phyloP scores from a whole-genome alignment of 140 eudicot genomes.

The Anethum foeniculum region DNA sequence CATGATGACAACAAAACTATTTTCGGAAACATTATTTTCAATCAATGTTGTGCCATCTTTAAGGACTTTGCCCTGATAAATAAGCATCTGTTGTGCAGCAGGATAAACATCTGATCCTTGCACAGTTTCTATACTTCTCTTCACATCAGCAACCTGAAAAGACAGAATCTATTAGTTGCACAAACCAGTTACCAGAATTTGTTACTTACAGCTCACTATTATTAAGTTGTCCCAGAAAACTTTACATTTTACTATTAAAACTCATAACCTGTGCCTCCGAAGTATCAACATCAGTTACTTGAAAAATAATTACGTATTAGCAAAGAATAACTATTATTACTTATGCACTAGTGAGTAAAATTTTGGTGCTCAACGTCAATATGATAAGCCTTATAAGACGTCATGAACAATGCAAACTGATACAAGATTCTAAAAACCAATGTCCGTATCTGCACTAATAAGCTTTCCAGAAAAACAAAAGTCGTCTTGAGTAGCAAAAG shows the following conservation, averaged over 20 bases:
- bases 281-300: not conserved
- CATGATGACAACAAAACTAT: slow-evolving; percentile 74
- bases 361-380: not conserved
- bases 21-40: slow-evolving; percentile 79
- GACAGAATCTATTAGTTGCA: not conserved
- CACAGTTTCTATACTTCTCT: slow-evolving; percentile 62
- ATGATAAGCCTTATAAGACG: not conserved
- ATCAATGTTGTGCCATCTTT: slow-evolving; percentile 77
- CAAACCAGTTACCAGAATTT: no score
- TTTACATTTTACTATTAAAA: not conserved
- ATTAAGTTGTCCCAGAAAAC: not conserved
- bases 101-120: slow-evolving; percentile 81
- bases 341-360: not conserved
- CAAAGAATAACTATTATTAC: not conserved
- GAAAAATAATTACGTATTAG: not conserved
- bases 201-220: no score
- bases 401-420: not conserved
- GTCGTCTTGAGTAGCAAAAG: not conserved
- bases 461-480: not conserved
- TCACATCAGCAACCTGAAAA: slow-evolving; percentile 74
- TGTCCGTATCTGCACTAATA: not conserved
- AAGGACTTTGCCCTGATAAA: slow-evolving; percentile 82
- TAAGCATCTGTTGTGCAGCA: slow-evolving; percentile 74
- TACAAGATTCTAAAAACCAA: not conserved
- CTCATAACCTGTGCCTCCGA: not conserved